Evolutionary conservation across 2,329 filamentous ascomycete genomes (phyloP).

Genomic region (Chrysoporthe deuterocubensis): DNA sequence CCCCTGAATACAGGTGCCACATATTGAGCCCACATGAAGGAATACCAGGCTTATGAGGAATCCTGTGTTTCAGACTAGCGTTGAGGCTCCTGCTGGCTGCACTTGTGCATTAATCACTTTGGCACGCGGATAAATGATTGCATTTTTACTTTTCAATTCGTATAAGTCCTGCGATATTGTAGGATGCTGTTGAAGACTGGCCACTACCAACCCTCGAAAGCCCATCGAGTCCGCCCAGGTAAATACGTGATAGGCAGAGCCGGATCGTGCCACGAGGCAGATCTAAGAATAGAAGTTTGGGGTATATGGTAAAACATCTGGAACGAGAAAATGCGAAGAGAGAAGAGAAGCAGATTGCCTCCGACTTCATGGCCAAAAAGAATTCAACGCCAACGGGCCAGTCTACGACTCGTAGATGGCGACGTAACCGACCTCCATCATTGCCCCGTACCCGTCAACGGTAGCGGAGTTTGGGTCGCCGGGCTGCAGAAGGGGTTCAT

Average conservation of each 20-base stretch:
- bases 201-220: neutral
- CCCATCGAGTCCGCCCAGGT: neutral
- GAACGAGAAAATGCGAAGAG: neutral
- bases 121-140: too few relatives aligned
- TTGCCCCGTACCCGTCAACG: conserved; percentile 35
- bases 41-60: too few relatives aligned
- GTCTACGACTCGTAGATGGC: conserved; percentile 29
- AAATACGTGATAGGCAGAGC: neutral
- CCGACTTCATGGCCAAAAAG: neutral
- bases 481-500: conserved; percentile 29
- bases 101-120: too few relatives aligned
- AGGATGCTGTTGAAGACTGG: neutral
- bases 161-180: neutral
- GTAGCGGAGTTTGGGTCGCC: conserved; percentile 36
- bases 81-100: too few relatives aligned
- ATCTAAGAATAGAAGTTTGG: conserved; percentile 4
- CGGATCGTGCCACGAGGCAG: neutral
- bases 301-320: neutral
- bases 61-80: too few relatives aligned
- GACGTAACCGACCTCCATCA: conserved; percentile 39
- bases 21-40: too few relatives aligned
- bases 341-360: neutral
- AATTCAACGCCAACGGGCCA: too few relatives aligned
- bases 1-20: too few relatives aligned
- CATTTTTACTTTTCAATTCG: neutral